Conservation (phyloP, 73 alveolate species). For the Tetrahymena malaccensis region DNA sequence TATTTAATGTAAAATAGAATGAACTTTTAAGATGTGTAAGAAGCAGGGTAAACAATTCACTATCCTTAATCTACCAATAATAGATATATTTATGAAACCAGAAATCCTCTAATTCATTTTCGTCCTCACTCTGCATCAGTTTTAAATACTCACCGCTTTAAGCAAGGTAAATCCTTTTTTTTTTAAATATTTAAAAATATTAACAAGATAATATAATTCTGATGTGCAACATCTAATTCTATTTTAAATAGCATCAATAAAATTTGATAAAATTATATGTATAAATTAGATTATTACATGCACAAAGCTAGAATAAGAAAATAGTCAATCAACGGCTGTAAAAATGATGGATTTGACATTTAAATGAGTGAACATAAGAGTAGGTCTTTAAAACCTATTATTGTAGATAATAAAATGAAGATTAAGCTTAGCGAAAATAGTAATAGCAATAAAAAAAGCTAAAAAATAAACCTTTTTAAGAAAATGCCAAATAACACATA, state of each 20-base stretch:
- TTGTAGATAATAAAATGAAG: neutral
- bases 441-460: neutral
- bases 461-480: neutral
- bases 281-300: neutral
- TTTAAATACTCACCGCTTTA: neutral
- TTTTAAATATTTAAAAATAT: too few species aligned
- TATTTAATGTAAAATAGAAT: neutral
- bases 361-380: neutral
- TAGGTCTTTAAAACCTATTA: neutral
- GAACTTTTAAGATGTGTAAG: neutral
- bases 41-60: neutral
- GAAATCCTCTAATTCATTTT: neutral
- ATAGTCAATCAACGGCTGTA: neutral
- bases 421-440: neutral
- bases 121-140: neutral
- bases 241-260: neutral
- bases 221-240: neutral
- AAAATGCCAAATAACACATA: neutral
- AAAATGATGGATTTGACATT: neutral
- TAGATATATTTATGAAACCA: neutral
- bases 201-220: neutral
- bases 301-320: neutral
- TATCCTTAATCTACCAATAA: neutral
- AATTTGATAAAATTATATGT: too few species aligned
- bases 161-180: neutral